Evolutionary conservation across 2,329 filamentous ascomycete genomes (phyloP).

Genomic region (Diaporthe eres): DNA sequence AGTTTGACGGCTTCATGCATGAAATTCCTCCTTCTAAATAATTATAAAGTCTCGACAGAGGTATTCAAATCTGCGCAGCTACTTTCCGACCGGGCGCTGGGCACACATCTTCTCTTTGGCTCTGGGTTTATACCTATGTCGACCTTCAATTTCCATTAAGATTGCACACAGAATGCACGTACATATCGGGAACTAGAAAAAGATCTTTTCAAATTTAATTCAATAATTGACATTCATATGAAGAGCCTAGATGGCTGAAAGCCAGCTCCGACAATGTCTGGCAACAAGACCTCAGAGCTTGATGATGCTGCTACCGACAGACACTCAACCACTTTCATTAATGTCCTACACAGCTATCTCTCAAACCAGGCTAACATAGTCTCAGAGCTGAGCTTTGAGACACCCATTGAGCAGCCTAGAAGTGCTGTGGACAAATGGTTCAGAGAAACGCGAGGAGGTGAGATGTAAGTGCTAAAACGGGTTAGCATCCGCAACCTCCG

Average conservation of each 20-base stretch:
- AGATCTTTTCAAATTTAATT: too few relatives aligned
- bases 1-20: too few relatives aligned
- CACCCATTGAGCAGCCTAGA: not conserved
- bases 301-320: too few relatives aligned
- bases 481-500: constrained; percentile 18
- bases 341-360: not conserved
- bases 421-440: too few relatives aligned
- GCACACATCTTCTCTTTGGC: not conserved
- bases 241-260: not conserved
- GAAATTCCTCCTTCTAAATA: too few relatives aligned
- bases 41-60: too few relatives aligned
- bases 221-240: not conserved
- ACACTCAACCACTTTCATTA: too few relatives aligned
- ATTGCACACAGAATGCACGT: not conserved
- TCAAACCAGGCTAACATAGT: not conserved
- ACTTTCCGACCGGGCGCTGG: not conserved
- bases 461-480: not conserved
- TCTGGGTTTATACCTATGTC: not conserved
- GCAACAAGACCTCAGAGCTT: too few relatives aligned
- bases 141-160: not conserved
- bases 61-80: too few relatives aligned
- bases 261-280: too few relatives aligned
- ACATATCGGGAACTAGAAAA: not conserved
- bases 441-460: too few relatives aligned
- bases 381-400: too few relatives aligned